Conservation (phyloP, 371 early-diverging fungal genomes). For the Haplosporangium sp. region DNA sequence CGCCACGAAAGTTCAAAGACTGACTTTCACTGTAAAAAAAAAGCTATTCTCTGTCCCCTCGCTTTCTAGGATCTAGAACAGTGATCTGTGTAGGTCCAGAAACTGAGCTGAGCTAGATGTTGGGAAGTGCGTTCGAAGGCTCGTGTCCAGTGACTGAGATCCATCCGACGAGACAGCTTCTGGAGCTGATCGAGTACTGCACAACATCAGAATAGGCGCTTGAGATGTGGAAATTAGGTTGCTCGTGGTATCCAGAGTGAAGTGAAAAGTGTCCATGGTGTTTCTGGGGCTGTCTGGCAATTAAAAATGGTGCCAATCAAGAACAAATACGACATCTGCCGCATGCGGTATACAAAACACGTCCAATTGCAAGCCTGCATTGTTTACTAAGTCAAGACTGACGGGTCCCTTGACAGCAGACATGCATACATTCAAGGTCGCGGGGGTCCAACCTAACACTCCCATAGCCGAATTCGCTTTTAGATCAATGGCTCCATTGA, state of each 20-base stretch:
- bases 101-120: not conserved
- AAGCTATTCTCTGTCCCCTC: too few species aligned
- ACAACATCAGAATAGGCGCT: not conserved
- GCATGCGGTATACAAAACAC: too few species aligned
- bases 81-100: not conserved
- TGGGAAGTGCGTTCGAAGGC: not conserved
- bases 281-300: not conserved
- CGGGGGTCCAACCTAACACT: not conserved
- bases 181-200: not conserved
- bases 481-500: not conserved
- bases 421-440: not conserved
- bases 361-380: too few species aligned
- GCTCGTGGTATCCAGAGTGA: not conserved
- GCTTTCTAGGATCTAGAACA: not conserved
- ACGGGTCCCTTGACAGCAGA: constrained; percentile 2
- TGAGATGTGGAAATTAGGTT: not conserved
- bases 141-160: not conserved
- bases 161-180: not conserved
- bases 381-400: constrained; percentile 5
- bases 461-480: not conserved
- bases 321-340: too few species aligned
- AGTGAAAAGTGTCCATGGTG: not conserved
- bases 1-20: too few species aligned
- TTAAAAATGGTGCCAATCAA: too few species aligned
- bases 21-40: too few species aligned